Evolutionary conservation across 2,329 filamentous ascomycete species (phyloP).

Genomic region (Curvularia eragrostidis): DNA sequence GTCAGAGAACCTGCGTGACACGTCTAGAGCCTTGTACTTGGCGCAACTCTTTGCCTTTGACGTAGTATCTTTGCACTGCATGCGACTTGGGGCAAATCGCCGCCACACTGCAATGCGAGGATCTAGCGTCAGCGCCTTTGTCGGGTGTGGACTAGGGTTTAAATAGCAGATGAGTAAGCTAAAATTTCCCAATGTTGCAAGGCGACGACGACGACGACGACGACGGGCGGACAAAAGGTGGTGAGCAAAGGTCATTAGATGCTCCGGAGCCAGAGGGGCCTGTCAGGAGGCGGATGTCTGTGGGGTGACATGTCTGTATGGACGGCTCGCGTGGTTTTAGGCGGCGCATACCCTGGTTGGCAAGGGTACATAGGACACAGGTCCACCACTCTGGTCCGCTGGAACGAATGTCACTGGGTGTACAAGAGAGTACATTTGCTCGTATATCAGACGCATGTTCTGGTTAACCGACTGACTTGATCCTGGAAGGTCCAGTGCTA

Average conservation of each 20-base stretch:
- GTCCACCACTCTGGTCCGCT: neutral
- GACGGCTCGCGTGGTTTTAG: neutral
- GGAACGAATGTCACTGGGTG: neutral
- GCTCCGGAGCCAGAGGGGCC: neutral
- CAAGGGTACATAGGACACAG: no score
- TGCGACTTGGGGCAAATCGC: neutral
- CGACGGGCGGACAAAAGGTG: neutral
- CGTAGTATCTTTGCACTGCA: neutral
- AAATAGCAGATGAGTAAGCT: neutral
- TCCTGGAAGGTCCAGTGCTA: neutral
- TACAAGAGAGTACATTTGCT: neutral
- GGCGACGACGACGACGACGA: neutral
- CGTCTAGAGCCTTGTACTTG: neutral
- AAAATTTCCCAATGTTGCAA: neutral
- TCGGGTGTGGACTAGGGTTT: neutral
- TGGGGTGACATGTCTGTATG: neutral
- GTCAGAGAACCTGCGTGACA: neutral
- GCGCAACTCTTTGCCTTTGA: neutral
- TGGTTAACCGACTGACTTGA: neutral
- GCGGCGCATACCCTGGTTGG: neutral
- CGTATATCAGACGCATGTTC: neutral
- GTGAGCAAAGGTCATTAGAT: neutral
- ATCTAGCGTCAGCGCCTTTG: neutral
- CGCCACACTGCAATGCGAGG: neutral
- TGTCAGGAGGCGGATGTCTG: neutral